These are phyloP conservation scores for Mycena belliarum DNA, from an alignment of 768 basidiomycete genomes.

Conservation along the genomic window DNA sequence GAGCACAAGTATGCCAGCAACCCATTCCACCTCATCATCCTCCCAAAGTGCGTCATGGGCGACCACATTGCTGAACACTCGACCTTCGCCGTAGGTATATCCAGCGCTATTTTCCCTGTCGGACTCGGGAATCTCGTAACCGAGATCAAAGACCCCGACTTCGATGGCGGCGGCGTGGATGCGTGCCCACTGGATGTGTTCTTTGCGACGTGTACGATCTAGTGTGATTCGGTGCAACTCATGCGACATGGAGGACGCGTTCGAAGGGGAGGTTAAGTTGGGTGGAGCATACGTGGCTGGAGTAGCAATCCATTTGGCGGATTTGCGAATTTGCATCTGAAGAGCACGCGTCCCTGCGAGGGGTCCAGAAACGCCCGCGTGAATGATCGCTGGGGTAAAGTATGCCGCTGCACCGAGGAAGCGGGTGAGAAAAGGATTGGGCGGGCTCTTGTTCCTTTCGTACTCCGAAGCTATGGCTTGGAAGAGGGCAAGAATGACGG, in stretches of 20 bases:
- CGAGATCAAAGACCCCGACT: constrained; percentile 50
- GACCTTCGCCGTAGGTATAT: constrained; percentile 45
- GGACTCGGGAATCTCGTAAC: constrained; percentile 27
- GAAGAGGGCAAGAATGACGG: constrained; percentile 55
- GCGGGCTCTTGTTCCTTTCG: constrained; percentile 19
- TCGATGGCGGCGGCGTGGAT: constrained; percentile 67
- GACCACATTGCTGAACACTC: constrained; percentile 58
- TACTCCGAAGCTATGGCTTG: constrained; percentile 47
- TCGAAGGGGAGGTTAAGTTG: constrained; percentile 23
- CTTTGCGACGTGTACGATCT: constrained; percentile 61
- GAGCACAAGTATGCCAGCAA: constrained; percentile 60
- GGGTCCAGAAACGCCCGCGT: constrained; percentile 57
- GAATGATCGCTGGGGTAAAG: constrained; percentile 47
- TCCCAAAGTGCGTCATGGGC: constrained; percentile 70
- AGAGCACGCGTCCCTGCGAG: constrained; percentile 58
- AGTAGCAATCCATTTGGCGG: constrained; percentile 52
- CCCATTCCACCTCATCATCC: constrained; percentile 67
- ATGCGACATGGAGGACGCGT: constrained; percentile 44
- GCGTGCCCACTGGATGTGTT: constrained; percentile 67
- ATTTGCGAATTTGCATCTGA: constrained; percentile 59
- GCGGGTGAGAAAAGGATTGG: constrained; percentile 45
- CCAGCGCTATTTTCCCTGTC: constrained; percentile 41
- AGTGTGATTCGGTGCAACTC: constrained; percentile 64
- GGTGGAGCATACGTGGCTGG: constrained; percentile 19
- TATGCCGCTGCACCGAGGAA: constrained; percentile 54